Evolutionary conservation across 1,139 yeast species (phyloP), one percentile per base, ranked within the genome.

Genomic region (Lodderomyces beijingensis): DNA sequence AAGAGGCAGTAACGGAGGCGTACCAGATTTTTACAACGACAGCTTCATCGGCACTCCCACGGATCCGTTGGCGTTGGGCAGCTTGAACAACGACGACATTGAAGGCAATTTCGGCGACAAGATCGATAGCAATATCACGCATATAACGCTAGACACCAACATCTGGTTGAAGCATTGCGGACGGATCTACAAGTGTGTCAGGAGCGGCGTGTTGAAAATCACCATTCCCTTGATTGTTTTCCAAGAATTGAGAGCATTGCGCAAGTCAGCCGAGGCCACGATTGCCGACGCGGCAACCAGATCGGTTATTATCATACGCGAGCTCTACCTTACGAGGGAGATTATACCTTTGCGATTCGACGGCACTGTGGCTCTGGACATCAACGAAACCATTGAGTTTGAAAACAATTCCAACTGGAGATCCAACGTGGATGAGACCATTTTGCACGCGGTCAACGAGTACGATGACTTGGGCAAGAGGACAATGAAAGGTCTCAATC

Each of bases 91-190:
- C 25, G 37, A 32, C 14, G 42, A 38, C n/a, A 31, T 37, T 14
- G 66, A 59, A 33, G 74, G 74, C 10, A 58, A 68, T 45, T 53
- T 68, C 32, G 74, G 74, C 3, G 69, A 65, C 35, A 57, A 65
- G 28, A 74, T 76, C 70, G 82, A 76, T 47, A 65, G 72, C 6
- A 53, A 65, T 7, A 57, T 75, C 26, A 79, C 88, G 0, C 71
- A 70, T 45, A 69, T 82, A 35, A 76, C 87, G 1, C 62, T 82
- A 36, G 93, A 83, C 57, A 83, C 93, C 5, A 82, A 84, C 42
- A 77, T 83, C 39, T 83, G 91, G 91, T 61, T 83, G 42, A 80
- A 83, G 46, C 89, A 82, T 50, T 82, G 88, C 52, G 93, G 91
- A 2, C 67, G 82, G 39, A 66, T 83, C 19, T 83, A 71, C 60